phyloP scores from a whole-genome alignment of 345 rosid genomes.

The Populus ilicifolia region DNA sequence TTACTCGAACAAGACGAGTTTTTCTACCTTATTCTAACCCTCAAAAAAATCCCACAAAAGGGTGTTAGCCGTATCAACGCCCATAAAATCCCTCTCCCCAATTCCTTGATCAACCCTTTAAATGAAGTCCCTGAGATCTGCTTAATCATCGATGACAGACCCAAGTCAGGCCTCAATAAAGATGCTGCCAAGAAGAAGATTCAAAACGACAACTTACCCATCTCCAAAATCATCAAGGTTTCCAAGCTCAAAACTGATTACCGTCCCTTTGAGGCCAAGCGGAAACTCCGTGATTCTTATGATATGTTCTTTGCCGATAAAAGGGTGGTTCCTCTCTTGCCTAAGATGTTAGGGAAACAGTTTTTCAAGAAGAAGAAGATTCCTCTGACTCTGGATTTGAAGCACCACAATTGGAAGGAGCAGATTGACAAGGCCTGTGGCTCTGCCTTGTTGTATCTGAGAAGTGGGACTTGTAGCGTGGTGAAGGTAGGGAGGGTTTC shows the following conservation, averaged over 20 bases:
- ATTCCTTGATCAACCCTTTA: constrained; percentile 36
- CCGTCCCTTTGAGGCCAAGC: constrained; percentile 46
- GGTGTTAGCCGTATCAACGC: constrained; percentile 43
- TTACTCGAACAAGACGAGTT: constrained; percentile 69
- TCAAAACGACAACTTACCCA: constrained; percentile 52
- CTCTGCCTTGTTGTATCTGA: constrained; percentile 57
- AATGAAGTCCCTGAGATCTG: constrained; percentile 55
- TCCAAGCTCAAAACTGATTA: constrained; percentile 57
- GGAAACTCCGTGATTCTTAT: constrained; percentile 48
- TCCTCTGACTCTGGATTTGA: constrained; percentile 56
- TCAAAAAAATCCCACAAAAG: constrained; percentile 63
- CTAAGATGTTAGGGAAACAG: constrained; percentile 72
- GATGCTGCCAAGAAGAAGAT: constrained; percentile 60
- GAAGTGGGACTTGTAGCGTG: constrained; percentile 67
- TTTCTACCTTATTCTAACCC: constrained; percentile 49
- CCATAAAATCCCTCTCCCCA: constrained; percentile 48
- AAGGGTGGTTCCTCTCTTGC: constrained; percentile 55
- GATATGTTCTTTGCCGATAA: constrained; percentile 49
- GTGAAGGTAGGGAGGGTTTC: constrained; percentile 62
- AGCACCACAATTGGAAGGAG: constrained; percentile 75
- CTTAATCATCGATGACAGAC: constrained; percentile 65
- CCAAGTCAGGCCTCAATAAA: constrained; percentile 59
- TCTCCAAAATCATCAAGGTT: constrained; percentile 58
- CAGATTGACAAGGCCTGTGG: constrained; percentile 59
- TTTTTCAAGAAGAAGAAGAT: constrained; percentile 68